Evolutionary conservation across 495 filamentous ascomycete species (phyloP), one percentile per base, ranked within the genome.

Genomic region (Penicillium canescens): DNA sequence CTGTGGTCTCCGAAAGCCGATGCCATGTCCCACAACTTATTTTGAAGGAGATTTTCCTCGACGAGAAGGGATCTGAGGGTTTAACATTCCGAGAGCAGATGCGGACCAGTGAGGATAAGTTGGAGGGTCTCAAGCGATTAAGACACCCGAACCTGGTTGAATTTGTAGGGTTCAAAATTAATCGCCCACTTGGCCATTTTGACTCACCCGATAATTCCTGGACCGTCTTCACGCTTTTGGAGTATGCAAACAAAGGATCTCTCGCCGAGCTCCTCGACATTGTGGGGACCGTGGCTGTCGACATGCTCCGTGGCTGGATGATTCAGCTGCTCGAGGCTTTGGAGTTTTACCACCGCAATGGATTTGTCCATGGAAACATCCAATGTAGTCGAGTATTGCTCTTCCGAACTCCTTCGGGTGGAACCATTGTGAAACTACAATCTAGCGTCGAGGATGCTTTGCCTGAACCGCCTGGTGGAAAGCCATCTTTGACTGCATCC

Each of bases 241-340:
- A 92, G 42, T 81, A 88, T 57, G 86, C 88, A 2, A 86, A 89
- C 31, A 92, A 89, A 67, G 91, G 92, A 0, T 88, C 94, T 1
- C 72, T 98, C 2, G 80, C 85, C 3, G 91, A 96, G 45, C 75
- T 94, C 13, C 77, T 98, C 43, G 87, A 90, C 35, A 79, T 92
- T 44, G 82, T 89, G 26, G 88, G 86, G 28, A 80, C 79, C n/a
- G 70, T 96, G 38, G 82, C 85, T 26, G 78, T 86, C 34, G 82
- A 82, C 54, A 89, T 85, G 58, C 83, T 88, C 35, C 85, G 91
- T 42, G 81, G 88, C 45, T 97, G 91, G 89, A 91, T 89, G 39
- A 86, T 90, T 42, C 88, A 93, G 57, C 76, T 98, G n/a, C 84
- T 98, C 23, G 90, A 96, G 67, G 94, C 85, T 0, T 77, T 98